These are phyloP conservation scores for Wickerhamomyces xylosicus DNA, from an alignment of 805 yeast genomes.

Conservation along the genomic window DNA sequence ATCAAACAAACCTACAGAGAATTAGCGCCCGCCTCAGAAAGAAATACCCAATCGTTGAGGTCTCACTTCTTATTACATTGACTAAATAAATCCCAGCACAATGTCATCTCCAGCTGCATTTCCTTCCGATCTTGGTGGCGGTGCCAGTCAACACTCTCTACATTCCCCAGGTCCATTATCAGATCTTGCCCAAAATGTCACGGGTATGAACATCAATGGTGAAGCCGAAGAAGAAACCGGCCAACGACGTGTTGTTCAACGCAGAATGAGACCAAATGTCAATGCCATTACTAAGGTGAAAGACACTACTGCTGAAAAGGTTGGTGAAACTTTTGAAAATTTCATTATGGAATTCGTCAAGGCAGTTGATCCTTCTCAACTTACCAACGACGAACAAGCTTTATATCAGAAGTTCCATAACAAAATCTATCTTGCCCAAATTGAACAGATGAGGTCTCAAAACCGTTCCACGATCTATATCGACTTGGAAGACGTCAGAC, in stretches of 20 bases:
- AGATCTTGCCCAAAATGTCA: constrained; percentile 15
- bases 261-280: constrained; percentile 44
- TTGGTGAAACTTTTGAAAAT: constrained; percentile 80
- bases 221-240: constrained; percentile 7
- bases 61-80: too few relatives aligned
- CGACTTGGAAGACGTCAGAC: constrained; percentile 70
- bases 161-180: constrained; percentile 9
- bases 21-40: too few relatives aligned
- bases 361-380: constrained; percentile 21
- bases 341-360: constrained; percentile 61
- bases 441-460: constrained; percentile 67
- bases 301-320: constrained; percentile 90
- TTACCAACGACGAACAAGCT: constrained; percentile 19
- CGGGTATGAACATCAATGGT: constrained; percentile 4
- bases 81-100: neutral
- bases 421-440: constrained; percentile 63
- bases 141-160: neutral
- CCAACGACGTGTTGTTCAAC: constrained; percentile 9
- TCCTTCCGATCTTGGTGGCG: constrained; percentile 14
- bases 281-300: constrained; percentile 74
- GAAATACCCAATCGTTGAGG: too few relatives aligned
- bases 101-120: constrained; percentile 16
- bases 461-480: constrained; percentile 74
- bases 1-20: too few relatives aligned
- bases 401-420: constrained; percentile 37